Base-by-base conservation (phyloP, 2,329 filamentous ascomycete genomes). In the Fusarium pseudograminearum region DNA sequence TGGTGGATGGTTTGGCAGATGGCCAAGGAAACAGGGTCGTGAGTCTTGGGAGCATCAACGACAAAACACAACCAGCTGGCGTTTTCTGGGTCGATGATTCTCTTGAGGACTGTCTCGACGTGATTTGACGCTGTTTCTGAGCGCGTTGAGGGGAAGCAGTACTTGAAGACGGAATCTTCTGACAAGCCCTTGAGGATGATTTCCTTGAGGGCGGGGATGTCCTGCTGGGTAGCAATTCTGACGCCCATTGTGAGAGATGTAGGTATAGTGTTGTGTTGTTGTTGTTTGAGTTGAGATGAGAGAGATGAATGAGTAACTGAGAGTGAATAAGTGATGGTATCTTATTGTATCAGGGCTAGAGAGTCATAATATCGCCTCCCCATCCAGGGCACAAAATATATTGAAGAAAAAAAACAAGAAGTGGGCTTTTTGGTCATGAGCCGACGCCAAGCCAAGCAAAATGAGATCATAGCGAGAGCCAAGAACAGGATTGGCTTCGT, bases 171-270 rank as follows among this genome's bases (percentile, higher is more conserved):
- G 14, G 67, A 58, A 31, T 70, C 67, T 41, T 51, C 34, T 15
- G 55, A 41, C 26, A 70, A 22, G 11, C 67, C 67, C 31, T 52
- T 71, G 48, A 70, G 67, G 64, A 71, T 36, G 2, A 71, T 42
- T 12, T 70, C 67, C 55, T 65, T 70, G 30, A 70, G 28, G 10
- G 64, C 67, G 12, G 67, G 67, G 33, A 70, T 24, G 26, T 70
- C 67, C 44, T 58, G 31, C 15, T 57, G 41, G 3, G 67, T 71
- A 53, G 67, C 67, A 30, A 64, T 12, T 40, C 67, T 64, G 26
- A 71, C 66, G n/a, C 62, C 54, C 67, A 70, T 70, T n/a, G 20
- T 12, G 30, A 34, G 30, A 34, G 12, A 12, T 36, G 30, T n/a
- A 5, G 7, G 12, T n/a, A 14, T 4, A 45, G 12, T 36, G 22